Conservation (phyloP, 2,329 filamentous ascomycete species). For the Didymella pomorum region DNA sequence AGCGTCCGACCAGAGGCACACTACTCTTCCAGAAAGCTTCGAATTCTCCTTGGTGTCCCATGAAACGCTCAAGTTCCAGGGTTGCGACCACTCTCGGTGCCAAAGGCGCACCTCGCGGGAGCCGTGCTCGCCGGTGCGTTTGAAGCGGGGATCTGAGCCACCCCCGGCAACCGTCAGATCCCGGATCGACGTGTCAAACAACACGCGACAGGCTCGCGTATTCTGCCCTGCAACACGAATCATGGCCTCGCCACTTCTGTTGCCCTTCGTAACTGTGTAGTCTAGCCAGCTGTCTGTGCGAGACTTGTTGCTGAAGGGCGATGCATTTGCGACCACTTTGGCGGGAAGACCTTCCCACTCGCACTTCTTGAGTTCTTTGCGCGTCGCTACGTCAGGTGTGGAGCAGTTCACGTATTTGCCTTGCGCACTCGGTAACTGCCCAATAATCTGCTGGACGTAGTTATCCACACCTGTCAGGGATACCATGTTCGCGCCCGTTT, state of each 20-base stretch:
- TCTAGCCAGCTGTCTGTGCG: conserved; percentile 64
- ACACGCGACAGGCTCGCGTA: conserved; percentile 78
- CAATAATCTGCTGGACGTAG: conserved; percentile 64
- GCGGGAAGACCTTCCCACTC: conserved; percentile 74
- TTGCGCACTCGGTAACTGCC: conserved; percentile 73
- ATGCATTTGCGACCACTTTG: conserved; percentile 62
- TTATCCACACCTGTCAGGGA: conserved; percentile 54
- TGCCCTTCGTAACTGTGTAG: conserved; percentile 64
- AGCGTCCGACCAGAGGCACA: conserved; percentile 88
- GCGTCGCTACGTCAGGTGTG: conserved; percentile 51
- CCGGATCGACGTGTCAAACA: conserved; percentile 73
- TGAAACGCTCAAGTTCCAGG: conserved; percentile 77
- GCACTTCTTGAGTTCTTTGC: conserved; percentile 69
- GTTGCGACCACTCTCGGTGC: conserved; percentile 78
- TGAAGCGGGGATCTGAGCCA: conserved; percentile 70
- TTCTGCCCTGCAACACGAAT: conserved; percentile 75
- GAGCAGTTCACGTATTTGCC: conserved; percentile 61
- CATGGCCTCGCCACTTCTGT: conserved; percentile 62
- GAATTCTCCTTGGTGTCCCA: conserved; percentile 60
- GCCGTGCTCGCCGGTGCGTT: conserved; percentile 68
- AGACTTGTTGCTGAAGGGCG: conserved; percentile 37
- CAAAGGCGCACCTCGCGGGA: conserved; percentile 77
- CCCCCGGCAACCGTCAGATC: conserved; percentile 70
- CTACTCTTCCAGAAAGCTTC: conserved; percentile 65
- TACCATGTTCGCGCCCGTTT: conserved; percentile 72